These are phyloP conservation scores for Pythium pyrilobum DNA, from an alignment of 352 stramenopile genomes.

Conservation along the genomic window DNA sequence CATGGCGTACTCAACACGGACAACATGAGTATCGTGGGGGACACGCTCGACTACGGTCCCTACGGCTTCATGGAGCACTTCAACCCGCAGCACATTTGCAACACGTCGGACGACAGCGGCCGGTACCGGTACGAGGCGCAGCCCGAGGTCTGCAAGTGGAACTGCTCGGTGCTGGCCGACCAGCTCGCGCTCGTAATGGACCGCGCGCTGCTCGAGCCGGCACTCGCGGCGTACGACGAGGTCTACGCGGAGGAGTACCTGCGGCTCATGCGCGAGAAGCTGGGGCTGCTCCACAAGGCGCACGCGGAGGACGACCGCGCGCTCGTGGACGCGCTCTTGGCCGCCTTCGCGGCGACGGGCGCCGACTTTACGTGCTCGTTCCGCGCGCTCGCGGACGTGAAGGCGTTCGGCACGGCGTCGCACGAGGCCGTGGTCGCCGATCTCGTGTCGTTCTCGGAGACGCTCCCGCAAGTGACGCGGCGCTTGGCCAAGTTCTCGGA, in stretches of 20 bases:
- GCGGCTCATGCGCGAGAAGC: conserved; percentile 53
- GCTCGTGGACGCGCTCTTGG: conserved; percentile 48
- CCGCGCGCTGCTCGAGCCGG: conserved; percentile 21
- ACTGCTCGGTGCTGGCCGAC: conserved; percentile 60
- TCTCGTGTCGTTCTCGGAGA: conserved; percentile 64
- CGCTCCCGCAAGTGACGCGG: conserved; percentile 54
- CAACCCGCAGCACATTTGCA: conserved; percentile 75
- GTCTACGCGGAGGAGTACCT: conserved; percentile 57
- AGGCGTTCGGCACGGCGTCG: conserved; percentile 30
- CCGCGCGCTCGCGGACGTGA: conserved; percentile 43
- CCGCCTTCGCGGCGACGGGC: conserved; percentile 51
- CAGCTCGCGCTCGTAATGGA: conserved; percentile 52
- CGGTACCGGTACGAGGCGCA: conserved; percentile 83
- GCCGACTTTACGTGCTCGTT: conserved; percentile 81
- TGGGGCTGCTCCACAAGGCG: conserved; percentile 45
- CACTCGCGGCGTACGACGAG: conserved; percentile 34
- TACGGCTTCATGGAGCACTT: conserved; percentile 93
- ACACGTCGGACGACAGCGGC: conserved; percentile 73
- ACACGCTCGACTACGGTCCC: conserved; percentile 92
- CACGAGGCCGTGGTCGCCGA: conserved; percentile 28
- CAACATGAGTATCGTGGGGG: conserved; percentile 89
- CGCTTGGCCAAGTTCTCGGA: conserved; percentile 52
- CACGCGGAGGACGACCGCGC: conserved; percentile 28
- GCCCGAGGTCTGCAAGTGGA: conserved; percentile 85
- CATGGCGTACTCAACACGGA: conserved; percentile 92